Base-by-base conservation (phyloP, 257 asterid species). In the Solanum okadae region DNA sequence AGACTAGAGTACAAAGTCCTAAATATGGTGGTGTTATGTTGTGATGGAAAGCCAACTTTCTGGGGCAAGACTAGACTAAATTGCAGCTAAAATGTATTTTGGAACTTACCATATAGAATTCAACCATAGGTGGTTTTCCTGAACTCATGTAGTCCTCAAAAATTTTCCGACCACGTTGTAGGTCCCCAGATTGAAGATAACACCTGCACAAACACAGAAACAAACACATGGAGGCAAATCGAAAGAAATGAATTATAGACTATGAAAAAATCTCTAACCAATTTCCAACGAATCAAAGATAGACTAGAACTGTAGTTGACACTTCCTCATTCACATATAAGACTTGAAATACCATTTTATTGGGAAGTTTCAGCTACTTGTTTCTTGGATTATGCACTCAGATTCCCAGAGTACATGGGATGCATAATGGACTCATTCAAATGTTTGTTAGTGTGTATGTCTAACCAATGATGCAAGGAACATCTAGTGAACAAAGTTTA, bases 71-170 rank as follows among this genome's bases (percentile, higher is more conserved):
- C 34, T 37, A 46, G 27, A 37, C 83, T 22, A 76, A 1, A 37
- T 76, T 23, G 83, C 56, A 76, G 56, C 56, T 52, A 86, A 59
- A 89, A 34, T 27, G 49, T 49, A 61, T 73, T 88, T 90, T 65
- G 88, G 78, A 88, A 91, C 98, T 90, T 89, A 97, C 99, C 93
- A 87, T 90, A 88, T 89, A 96, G 77, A 97, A 90, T 90, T 97
- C 99, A 63, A 89, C 23, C 88, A 90, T 85, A 40, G 96, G 93
- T 44, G 93, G 90, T 87, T 78, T 94, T 71, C 93, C 94, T 2
- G 98, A 88, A 23, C 76, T 93, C 93, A 92, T 91, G 94, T 95
- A 97, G 88, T 95, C 98, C 59, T 97, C 95, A 90, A 95, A 96
- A 38, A 91, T 14, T 85, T 91, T 94, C 73, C 85, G 89, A 87